These are phyloP conservation scores for Lolium multiflorum DNA, from an alignment of 176 grass and related monocot genomes.

Conservation along the genomic window DNA sequence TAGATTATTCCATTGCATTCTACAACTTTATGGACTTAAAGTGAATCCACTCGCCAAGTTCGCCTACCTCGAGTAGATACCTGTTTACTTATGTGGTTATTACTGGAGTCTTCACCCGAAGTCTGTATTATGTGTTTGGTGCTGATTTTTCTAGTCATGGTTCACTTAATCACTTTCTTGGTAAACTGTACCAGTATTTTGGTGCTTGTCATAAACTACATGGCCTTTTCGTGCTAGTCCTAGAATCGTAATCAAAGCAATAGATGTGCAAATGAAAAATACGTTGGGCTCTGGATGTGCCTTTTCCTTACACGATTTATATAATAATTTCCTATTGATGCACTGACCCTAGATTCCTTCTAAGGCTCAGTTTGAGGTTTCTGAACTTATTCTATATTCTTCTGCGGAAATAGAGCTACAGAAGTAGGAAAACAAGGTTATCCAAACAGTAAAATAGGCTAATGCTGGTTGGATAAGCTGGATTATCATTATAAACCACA, in stretches of 20 bases:
- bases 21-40: not conserved
- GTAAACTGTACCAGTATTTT: not conserved
- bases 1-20: not conserved
- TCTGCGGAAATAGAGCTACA: not conserved
- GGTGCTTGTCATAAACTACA: not conserved
- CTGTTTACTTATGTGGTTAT: not conserved
- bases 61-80: too few species aligned
- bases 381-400: not conserved
- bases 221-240: not conserved
- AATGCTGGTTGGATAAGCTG: not conserved
- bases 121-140: not conserved
- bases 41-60: not conserved
- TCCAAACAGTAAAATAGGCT: not conserved
- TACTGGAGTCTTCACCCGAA: not conserved
- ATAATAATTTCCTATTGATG: not conserved
- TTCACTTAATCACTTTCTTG: not conserved
- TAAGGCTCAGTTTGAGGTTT: not conserved
- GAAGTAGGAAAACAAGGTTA: not conserved
- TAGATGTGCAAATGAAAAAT: not conserved
- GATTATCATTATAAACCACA: not conserved
- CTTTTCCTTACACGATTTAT: constrained; percentile 7
- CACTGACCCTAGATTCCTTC: constrained; percentile 8
- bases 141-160: not conserved
- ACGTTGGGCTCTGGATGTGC: not conserved
- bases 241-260: not conserved